These are phyloP conservation scores for Dactylonectria estremocensis DNA, from an alignment of 2,329 filamentous ascomycete genomes.

Conservation along the genomic window DNA sequence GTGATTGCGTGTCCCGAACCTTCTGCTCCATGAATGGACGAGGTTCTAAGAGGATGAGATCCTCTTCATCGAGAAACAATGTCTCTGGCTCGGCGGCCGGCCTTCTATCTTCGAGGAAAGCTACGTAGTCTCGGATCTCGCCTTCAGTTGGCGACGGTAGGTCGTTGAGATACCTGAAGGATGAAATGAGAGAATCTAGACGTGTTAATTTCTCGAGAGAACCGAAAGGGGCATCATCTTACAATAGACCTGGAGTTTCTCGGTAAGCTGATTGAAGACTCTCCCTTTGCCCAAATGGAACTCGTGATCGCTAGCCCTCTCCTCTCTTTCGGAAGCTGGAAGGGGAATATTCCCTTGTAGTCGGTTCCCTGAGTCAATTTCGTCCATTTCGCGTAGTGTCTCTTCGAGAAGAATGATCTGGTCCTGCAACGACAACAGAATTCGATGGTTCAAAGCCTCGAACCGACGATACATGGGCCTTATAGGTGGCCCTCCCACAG, in stretches of 20 bases:
- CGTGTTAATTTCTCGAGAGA: constrained; percentile 24
- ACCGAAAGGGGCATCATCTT: constrained; percentile 44
- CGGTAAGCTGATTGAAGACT: background rate
- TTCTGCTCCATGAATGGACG: constrained; percentile 24
- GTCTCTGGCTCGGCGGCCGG: constrained; percentile 73
- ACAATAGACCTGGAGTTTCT: constrained; percentile 79
- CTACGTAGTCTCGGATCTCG: constrained; percentile 64
- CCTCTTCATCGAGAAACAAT: constrained; percentile 68
- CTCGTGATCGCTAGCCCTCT: constrained; percentile 46
- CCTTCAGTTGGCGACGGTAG: constrained; percentile 63
- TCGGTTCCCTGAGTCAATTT: constrained; percentile 64
- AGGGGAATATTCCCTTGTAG: constrained; percentile 64
- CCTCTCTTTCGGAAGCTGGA: constrained; percentile 73
- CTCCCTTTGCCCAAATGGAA: constrained; percentile 19
- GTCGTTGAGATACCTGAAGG: constrained; percentile 68
- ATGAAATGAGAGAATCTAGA: constrained; percentile 71
- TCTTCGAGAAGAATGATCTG: constrained; percentile 87
- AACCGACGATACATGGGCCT: constrained; percentile 87
- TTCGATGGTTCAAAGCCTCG: constrained; percentile 83
- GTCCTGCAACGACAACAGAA: constrained; percentile 88
- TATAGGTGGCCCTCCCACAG: constrained; percentile 47
- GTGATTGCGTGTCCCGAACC: constrained; percentile 30
- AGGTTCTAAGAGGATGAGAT: constrained; percentile 61
- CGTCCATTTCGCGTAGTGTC: constrained; percentile 79
- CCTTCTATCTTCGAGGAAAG: constrained; percentile 68